phyloP scores from a whole-genome alignment of 108 stramenopile species.

The Nitzschia putrida region DNA sequence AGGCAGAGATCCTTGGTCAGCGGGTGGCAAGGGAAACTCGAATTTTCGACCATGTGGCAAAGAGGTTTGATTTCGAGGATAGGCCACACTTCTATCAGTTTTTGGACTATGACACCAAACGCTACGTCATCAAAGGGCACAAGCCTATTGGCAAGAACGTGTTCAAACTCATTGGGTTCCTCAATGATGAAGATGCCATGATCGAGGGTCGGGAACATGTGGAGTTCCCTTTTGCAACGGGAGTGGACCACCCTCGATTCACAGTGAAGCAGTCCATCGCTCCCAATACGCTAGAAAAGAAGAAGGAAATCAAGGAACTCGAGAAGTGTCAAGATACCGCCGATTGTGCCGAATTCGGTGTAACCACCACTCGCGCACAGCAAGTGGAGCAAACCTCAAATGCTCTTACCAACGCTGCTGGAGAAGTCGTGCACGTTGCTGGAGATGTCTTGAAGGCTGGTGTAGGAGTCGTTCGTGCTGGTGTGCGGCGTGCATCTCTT shows the following conservation, averaged over 20 bases:
- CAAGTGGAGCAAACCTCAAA: neutral
- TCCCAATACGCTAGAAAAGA: slow-evolving; percentile 20
- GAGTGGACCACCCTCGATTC: slow-evolving; percentile 40
- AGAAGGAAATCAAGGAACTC: slow-evolving; percentile 18
- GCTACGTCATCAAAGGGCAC: slow-evolving; percentile 24
- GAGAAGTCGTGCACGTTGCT: slow-evolving; percentile 16
- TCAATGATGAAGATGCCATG: slow-evolving; percentile 18
- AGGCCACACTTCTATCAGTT: slow-evolving; percentile 53
- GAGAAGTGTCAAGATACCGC: slow-evolving; percentile 15
- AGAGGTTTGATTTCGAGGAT: slow-evolving; percentile 55
- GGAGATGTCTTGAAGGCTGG: slow-evolving; percentile 13
- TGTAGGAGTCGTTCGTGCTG: neutral
- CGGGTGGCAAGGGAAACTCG: slow-evolving; percentile 47
- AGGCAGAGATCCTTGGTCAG: slow-evolving; percentile 62
- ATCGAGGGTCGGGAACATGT: slow-evolving; percentile 34
- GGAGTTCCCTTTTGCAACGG: slow-evolving; percentile 45
- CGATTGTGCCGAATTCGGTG: slow-evolving; percentile 41
- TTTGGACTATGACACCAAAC: slow-evolving; percentile 36
- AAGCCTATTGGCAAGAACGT: slow-evolving; percentile 22
- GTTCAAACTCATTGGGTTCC: slow-evolving; percentile 35
- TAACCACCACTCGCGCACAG: slow-evolving; percentile 2
- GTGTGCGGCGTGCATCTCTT: slow-evolving; percentile 14
- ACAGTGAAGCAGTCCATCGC: slow-evolving; percentile 44
- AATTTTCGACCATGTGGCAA: slow-evolving; percentile 53
- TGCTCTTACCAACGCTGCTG: slow-evolving; percentile 7